Evolutionary conservation across 306 rosid genomes (phyloP), one percentile per base, ranked within the genome.

Genomic region (Luffa acutangula): DNA sequence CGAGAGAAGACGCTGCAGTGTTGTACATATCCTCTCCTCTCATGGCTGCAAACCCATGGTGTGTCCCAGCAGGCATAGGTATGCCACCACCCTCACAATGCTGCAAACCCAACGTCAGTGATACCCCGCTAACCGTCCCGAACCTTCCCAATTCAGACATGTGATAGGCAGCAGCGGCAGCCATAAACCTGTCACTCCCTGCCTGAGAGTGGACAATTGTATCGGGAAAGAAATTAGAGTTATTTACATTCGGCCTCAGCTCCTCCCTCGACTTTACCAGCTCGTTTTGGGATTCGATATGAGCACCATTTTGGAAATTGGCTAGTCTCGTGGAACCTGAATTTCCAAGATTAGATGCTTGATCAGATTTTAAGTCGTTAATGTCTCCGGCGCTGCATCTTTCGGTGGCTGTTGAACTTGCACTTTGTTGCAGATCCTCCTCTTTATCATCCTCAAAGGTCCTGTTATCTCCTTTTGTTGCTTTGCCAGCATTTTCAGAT

Each of bases 101-200:
- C 82, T 90, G 97, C 83, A 92, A 84, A 7, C 97, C 95, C 79
- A 90, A 77, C 8, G 97, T 92, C 36, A 92, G 93, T 15, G 93
- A 90, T 49, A 92, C 93, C 45, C 89, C 91, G 6, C 80, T 84
- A 76, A 89, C 88, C 6, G 83, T 49, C 80, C 89, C 86, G 7
- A 85, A 84, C 83, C 91, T 84, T 72, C 86, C 90, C 84, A 88
- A 67, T 85, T 87, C 93, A 9, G 89, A 81, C 88, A 90, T 85
- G 33, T 92, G 90, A 85, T 89, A 86, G 17, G 90, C 82, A 7
- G 83, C 81, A 66, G 86, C 85, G 5, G 84, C 90, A 31, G 86
- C 87, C 87, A 83, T 81, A 78, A 82, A 87, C 84, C 92, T 80
- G 34, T 88, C 85, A 42, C 49, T 81, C 60, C 73, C 81, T 65